phyloP scores from a whole-genome alignment of 2,329 filamentous ascomycete species.

The Phoma sp. region DNA sequence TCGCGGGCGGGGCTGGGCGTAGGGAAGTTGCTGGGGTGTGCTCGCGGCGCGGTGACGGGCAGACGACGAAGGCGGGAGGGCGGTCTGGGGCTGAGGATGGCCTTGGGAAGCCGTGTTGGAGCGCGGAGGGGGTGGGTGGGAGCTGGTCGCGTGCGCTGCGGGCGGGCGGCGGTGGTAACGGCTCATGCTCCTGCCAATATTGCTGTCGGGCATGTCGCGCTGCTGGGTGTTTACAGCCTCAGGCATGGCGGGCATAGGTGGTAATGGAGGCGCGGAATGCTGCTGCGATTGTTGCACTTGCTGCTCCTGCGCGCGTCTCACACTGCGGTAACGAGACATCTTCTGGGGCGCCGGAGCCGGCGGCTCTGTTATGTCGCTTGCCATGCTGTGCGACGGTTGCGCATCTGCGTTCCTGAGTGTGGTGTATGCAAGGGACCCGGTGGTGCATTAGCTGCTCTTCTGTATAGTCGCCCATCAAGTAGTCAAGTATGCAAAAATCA shows the following conservation, averaged over 20 bases:
- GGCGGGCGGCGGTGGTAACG: slow-evolving; percentile 48
- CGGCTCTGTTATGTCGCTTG: slow-evolving; percentile 35
- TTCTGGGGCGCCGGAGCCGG: slow-evolving; percentile 46
- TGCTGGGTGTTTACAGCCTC: slow-evolving; percentile 3
- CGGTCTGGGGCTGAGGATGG: slow-evolving; percentile 17
- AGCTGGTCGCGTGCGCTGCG: slow-evolving; percentile 33
- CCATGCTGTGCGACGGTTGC: slow-evolving; percentile 38
- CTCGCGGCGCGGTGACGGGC: slow-evolving; percentile 36
- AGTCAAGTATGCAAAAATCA: slow-evolving; percentile 5
- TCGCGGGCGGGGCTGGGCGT: slow-evolving; percentile 36
- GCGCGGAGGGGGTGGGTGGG: slow-evolving; percentile 31
- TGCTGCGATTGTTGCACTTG: slow-evolving; percentile 25
- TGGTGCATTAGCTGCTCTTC: slow-evolving; percentile 3
- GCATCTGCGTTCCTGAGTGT: slow-evolving; percentile 19
- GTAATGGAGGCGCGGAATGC: slow-evolving; percentile 26
- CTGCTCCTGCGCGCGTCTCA: slow-evolving; percentile 54
- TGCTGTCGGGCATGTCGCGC: slow-evolving; percentile 14
- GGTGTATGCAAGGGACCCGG: slow-evolving; percentile 16
- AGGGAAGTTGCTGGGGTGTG: slow-evolving; percentile 31
- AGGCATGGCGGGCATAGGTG: slow-evolving; percentile 21
- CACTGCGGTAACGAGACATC: slow-evolving; percentile 65
- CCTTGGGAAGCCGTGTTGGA: slow-evolving; percentile 32
- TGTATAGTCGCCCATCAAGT: slow-evolving; percentile 8
- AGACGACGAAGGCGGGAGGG: slow-evolving; percentile 21
- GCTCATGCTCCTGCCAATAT: slow-evolving; percentile 47